Evolutionary conservation across 1,284 basidiomycete species (phyloP).

Genomic region (Trichosporon asahii): DNA sequence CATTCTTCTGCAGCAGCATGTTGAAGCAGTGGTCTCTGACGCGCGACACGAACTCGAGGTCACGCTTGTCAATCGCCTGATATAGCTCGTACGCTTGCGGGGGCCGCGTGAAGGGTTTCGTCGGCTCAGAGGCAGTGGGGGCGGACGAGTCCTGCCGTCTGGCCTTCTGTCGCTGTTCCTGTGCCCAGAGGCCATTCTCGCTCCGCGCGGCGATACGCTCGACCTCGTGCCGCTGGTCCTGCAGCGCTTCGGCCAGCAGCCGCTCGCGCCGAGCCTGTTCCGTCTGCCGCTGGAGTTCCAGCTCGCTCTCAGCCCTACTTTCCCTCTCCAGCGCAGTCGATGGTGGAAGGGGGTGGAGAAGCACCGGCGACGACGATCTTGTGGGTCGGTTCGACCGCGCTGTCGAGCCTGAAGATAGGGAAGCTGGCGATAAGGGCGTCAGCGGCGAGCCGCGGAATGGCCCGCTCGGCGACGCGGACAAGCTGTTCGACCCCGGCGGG

Average conservation of each 20-base stretch:
- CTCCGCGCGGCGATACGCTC: conserved; percentile 34
- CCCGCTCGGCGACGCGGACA: not conserved
- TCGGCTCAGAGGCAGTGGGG: not conserved
- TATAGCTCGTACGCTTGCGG: conserved; percentile 52
- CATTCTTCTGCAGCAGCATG: conserved; percentile 44
- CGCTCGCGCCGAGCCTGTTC: conserved; percentile 33
- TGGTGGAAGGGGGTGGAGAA: conserved; percentile 42
- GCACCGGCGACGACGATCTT: conserved; percentile 37
- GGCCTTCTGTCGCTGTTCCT: conserved; percentile 2
- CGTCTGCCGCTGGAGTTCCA: conserved; percentile 44
- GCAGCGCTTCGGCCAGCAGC: conserved; percentile 47
- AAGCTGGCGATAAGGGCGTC: not conserved
- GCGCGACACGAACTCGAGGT: conserved; percentile 50
- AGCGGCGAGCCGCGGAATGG: not conserved
- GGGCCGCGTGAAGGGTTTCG: conserved; percentile 39
- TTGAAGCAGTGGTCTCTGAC: conserved; percentile 50
- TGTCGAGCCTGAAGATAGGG: not conserved
- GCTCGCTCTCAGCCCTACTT: conserved; percentile 36
- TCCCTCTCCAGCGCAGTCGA: conserved; percentile 31
- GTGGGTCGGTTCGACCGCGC: not conserved
- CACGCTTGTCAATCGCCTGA: conserved; percentile 49
- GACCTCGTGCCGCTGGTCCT: conserved; percentile 42
- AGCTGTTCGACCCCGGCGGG: not conserved
- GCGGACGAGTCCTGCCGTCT: not conserved
- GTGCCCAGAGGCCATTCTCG: conserved; percentile 33